Percentiles rank a stretch among this genome's conserved stretches.
These are phyloP conservation scores for Diplodia intermedia DNA, from an alignment of 2,329 filamentous ascomycete species.

Conservation along the genomic window DNA sequence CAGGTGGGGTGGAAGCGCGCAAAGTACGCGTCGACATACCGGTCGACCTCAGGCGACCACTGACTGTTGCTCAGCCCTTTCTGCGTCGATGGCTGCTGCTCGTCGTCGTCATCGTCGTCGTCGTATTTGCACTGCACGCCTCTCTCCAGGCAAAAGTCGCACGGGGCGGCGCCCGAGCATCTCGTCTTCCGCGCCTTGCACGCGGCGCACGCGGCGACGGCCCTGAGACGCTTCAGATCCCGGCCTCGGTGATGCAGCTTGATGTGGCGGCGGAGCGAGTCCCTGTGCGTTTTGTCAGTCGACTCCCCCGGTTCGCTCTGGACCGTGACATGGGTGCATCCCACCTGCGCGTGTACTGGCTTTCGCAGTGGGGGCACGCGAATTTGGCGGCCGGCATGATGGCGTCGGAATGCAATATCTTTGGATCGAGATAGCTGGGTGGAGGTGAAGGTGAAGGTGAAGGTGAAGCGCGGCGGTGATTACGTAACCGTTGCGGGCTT, in stretches of 20 bases:
- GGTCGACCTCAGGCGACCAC: not conserved
- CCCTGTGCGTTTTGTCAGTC: not conserved
- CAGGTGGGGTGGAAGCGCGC: not conserved
- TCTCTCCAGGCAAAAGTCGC: not conserved
- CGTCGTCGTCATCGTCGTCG: no score
- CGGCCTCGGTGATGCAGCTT: not conserved
- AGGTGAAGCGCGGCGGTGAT: not conserved
- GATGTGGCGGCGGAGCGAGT: slow-evolving; percentile 6
- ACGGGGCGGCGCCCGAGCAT: not conserved
- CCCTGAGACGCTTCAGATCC: not conserved
- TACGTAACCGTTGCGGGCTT: not conserved
- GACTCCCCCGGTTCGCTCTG: no score
- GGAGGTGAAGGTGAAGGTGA: not conserved
- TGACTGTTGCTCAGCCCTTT: no score
- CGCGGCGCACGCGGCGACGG: not conserved
- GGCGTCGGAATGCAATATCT: no score
- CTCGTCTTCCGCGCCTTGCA: not conserved
- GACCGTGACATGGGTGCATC: not conserved
- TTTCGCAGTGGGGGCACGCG: not conserved
- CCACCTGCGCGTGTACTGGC: not conserved
- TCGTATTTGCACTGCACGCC: not conserved
- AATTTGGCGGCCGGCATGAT: not conserved
- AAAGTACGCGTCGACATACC: not conserved
- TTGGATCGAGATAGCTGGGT: not conserved
- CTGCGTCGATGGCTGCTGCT: no score